phyloP scores from a whole-genome alignment of 2,329 filamentous ascomycete species.

The Exophiala sp. region DNA sequence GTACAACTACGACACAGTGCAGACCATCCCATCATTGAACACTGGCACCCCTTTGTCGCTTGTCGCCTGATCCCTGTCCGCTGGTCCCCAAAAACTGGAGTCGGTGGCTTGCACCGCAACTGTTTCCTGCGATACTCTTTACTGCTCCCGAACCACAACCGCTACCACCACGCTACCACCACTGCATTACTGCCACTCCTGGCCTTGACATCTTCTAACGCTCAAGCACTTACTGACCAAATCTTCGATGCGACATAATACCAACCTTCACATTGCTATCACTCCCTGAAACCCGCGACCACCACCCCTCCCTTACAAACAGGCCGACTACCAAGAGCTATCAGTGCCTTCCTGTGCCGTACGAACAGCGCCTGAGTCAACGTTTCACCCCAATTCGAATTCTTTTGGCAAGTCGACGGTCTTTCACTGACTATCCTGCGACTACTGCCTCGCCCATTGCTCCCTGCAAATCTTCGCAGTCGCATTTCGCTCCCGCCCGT shows the following conservation, averaged over 20 bases:
- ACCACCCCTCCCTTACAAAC: no score
- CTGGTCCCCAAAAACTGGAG: conserved; percentile 10
- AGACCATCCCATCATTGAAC: neutral
- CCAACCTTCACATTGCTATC: neutral
- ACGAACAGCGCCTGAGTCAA: conserved; percentile 10
- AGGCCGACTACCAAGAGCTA: neutral
- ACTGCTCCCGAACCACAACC: conserved; percentile 2
- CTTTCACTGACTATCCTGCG: conserved; percentile 3
- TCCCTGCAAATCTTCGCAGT: conserved; percentile 15
- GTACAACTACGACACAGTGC: neutral
- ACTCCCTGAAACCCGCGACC: neutral
- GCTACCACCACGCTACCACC: neutral
- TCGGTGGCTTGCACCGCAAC: neutral
- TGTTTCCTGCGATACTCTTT: neutral
- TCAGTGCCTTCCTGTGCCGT: conserved; percentile 7
- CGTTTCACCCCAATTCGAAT: conserved; percentile 10
- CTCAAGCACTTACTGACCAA: neutral
- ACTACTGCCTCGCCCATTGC: neutral
- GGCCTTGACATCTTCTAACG: neutral
- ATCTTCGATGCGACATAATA: neutral
- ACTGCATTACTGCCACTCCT: neutral
- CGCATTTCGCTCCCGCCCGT: conserved; percentile 7
- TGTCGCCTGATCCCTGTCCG: conserved; percentile 2
- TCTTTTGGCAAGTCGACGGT: neutral
- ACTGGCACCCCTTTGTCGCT: neutral